Conservation (phyloP, 2,329 filamentous ascomycete species). For the Colletotrichum trifolii region DNA sequence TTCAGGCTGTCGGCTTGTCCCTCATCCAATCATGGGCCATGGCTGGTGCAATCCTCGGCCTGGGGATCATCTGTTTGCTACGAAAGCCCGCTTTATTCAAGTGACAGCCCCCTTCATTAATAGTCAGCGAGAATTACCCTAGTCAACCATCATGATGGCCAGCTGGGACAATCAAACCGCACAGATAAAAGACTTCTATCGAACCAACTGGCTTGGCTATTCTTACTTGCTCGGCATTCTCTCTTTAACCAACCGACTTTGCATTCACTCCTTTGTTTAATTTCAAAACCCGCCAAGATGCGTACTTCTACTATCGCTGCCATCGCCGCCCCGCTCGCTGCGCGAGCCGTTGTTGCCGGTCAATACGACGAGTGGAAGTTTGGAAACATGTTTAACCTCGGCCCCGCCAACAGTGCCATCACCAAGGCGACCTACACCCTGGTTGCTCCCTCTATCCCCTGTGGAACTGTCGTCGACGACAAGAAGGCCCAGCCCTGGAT, state of each 20-base stretch:
- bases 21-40: background rate
- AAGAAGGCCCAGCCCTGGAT: conserved; percentile 17
- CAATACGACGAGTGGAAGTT: conserved; percentile 25
- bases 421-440: conserved; percentile 12
- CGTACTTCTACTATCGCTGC: conserved; percentile 7
- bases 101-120: conserved; percentile 8
- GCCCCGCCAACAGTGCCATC: conserved; percentile 11
- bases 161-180: background rate
- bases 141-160: background rate
- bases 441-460: conserved; percentile 5
- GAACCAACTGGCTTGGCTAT: conserved; percentile 11
- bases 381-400: conserved; percentile 23
- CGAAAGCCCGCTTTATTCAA: conserved; percentile 16
- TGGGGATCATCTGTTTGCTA: background rate
- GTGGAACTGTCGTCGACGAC: background rate
- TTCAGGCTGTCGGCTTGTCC: background rate
- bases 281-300: conserved; percentile 11
- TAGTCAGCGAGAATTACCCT: conserved; percentile 11
- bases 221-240: background rate
- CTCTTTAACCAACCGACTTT: background rate
- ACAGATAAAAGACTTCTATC: conserved; percentile 7
- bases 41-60: background rate
- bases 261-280: conserved; percentile 16
- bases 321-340: conserved; percentile 4
- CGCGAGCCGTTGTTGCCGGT: conserved; percentile 12